Percentiles rank a stretch among this genome's conserved stretches.
These are phyloP conservation scores for Pseudomassariella vexata DNA, from an alignment of 2,329 filamentous ascomycete genomes.

Conservation along the genomic window DNA sequence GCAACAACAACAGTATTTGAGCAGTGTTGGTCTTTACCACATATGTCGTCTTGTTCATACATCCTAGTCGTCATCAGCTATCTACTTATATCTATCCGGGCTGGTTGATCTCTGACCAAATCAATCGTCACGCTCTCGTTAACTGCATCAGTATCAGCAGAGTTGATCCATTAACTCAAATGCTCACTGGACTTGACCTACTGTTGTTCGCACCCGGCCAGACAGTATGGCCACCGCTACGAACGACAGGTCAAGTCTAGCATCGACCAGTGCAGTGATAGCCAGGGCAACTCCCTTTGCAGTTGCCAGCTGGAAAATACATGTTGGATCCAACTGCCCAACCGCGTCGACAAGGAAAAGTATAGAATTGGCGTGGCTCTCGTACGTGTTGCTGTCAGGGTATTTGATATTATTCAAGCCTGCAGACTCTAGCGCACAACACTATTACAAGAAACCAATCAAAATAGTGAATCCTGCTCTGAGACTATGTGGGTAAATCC, in stretches of 20 bases:
- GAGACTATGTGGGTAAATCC: no score
- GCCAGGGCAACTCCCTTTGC: not conserved
- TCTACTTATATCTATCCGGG: no score
- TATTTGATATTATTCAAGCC: no score
- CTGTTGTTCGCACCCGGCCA: slow-evolving; percentile 2
- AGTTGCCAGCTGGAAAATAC: slow-evolving; percentile 1
- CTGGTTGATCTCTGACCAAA: no score
- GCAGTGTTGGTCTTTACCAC: slow-evolving; percentile 19
- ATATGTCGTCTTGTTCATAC: slow-evolving; percentile 24
- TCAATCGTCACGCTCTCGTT: slow-evolving; percentile 9
- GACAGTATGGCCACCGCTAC: slow-evolving; percentile 2
- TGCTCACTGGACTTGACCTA: not conserved
- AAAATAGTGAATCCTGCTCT: no score
- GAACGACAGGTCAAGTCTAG: slow-evolving; percentile 1
- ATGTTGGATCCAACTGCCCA: not conserved
- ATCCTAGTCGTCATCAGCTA: no score
- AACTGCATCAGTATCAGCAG: not conserved
- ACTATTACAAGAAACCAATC: no score
- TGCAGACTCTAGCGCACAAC: no score
- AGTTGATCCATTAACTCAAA: not conserved
- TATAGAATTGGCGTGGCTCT: no score
- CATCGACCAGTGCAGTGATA: slow-evolving; percentile 1
- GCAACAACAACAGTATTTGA: slow-evolving; percentile 20
- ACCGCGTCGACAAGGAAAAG: slow-evolving; percentile 1
- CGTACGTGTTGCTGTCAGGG: no score